Conservation (phyloP, 106 monocot species). For the Platanthera guangdongensis region DNA sequence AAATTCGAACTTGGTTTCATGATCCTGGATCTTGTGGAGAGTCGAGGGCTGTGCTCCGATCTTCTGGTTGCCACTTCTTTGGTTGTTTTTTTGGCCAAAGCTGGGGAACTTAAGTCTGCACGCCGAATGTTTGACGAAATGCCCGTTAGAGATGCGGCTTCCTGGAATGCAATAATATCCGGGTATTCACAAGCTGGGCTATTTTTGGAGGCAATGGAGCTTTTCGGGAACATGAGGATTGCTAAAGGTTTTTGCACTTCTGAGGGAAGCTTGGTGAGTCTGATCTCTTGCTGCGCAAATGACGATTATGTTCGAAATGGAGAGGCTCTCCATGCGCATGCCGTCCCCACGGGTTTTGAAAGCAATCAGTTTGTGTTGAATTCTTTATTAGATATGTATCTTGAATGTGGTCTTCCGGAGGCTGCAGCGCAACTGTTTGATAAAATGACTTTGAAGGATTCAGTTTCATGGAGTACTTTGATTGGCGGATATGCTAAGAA, state of each 20-base stretch:
- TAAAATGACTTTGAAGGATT: conserved; percentile 47
- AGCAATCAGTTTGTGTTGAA: conserved; percentile 31
- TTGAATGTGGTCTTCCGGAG: conserved; percentile 20
- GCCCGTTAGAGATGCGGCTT: conserved; percentile 34
- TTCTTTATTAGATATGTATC: conserved; percentile 61
- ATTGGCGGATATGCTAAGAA: conserved; percentile 56
- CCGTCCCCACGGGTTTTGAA: conserved; percentile 32
- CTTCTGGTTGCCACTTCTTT: conserved; percentile 48
- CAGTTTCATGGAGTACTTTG: conserved; percentile 54
- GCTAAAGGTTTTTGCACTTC: conserved; percentile 18
- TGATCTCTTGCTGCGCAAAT: conserved; percentile 34
- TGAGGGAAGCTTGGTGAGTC: conserved; percentile 43
- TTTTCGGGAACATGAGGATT: conserved; percentile 48
- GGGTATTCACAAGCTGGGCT: conserved; percentile 30
- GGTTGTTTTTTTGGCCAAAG: conserved; percentile 29
- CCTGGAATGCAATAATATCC: conserved; percentile 61
- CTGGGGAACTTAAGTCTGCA: conserved; percentile 32
- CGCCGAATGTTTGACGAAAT: conserved; percentile 45
- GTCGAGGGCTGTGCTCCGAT: conserved; percentile 28
- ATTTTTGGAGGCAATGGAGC: conserved; percentile 27
- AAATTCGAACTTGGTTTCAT: conserved; percentile 33
- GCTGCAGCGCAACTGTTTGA: conserved; percentile 35
- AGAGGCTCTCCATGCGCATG: conserved; percentile 26
- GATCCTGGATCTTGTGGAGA: conserved; percentile 17
- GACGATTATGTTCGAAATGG: conserved; percentile 17